phyloP scores from a whole-genome alignment of 345 rosid species.

The Arabis alpina region DNA sequence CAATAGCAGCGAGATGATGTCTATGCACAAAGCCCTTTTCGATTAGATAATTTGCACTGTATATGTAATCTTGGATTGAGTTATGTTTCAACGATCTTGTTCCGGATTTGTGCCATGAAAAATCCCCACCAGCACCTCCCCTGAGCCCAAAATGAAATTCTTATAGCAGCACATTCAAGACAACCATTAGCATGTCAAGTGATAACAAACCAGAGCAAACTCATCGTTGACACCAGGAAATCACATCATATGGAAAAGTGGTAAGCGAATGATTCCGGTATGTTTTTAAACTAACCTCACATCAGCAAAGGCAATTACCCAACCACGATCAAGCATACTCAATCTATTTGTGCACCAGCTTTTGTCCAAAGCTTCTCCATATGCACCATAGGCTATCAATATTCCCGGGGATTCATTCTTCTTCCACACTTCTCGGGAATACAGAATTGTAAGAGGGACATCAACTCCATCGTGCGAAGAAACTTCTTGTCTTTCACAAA shows the following conservation, averaged over 20 bases:
- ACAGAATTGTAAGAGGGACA: slow-evolving; percentile 79
- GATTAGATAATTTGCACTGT: slow-evolving; percentile 63
- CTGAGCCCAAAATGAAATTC: slow-evolving; percentile 33
- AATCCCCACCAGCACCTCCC: slow-evolving; percentile 66
- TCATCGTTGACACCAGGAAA: neutral
- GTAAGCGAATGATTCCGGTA: slow-evolving; percentile 11
- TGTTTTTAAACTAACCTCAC: slow-evolving; percentile 64
- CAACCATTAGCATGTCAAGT: slow-evolving; percentile 20
- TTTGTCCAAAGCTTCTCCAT: slow-evolving; percentile 83
- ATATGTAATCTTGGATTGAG: slow-evolving; percentile 71
- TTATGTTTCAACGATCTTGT: slow-evolving; percentile 60
- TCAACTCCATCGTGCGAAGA: slow-evolving; percentile 72
- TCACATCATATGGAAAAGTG: neutral
- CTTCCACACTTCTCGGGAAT: slow-evolving; percentile 67
- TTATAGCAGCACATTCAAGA: slow-evolving; percentile 9
- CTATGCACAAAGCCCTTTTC: slow-evolving; percentile 68
- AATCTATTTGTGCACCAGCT: slow-evolving; percentile 77
- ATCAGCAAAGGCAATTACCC: slow-evolving; percentile 94
- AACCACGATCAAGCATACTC: slow-evolving; percentile 91
- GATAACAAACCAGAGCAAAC: neutral
- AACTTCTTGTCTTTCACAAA: slow-evolving; percentile 75
- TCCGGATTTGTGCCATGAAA: slow-evolving; percentile 86
- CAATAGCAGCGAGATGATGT: slow-evolving; percentile 69
- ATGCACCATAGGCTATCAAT: slow-evolving; percentile 83
- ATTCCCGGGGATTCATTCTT: slow-evolving; percentile 67